These are phyloP conservation scores for Nemophila menziesii DNA, from an alignment of 257 asterid species.

Conservation along the genomic window DNA sequence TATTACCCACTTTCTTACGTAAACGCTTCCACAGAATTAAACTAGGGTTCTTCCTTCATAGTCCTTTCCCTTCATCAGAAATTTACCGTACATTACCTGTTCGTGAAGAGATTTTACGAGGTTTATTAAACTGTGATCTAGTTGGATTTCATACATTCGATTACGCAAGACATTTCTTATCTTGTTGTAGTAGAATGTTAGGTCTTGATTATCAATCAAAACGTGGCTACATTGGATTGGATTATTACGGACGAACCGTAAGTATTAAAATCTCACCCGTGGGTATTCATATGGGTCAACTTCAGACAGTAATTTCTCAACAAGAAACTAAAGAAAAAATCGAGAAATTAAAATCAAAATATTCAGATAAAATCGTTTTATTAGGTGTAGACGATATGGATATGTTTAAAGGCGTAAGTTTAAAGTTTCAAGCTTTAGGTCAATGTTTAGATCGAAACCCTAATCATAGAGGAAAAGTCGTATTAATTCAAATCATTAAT, in stretches of 20 bases:
- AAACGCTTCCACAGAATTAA: constrained; percentile 44
- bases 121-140: constrained; percentile 70
- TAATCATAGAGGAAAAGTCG: constrained; percentile 25
- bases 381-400: constrained; percentile 88
- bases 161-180: constrained; percentile 84
- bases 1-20: constrained; percentile 75
- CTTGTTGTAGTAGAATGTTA: constrained; percentile 89
- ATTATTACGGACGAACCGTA: constrained; percentile 76
- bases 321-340: constrained; percentile 38
- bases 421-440: constrained; percentile 61
- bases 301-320: constrained; percentile 33
- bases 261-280: constrained; percentile 69
- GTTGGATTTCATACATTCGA: constrained; percentile 88
- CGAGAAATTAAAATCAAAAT: constrained; percentile 29
- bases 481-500: constrained; percentile 65
- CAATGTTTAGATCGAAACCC: constrained; percentile 47
- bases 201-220: constrained; percentile 78
- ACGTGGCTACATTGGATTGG: constrained; percentile 78
- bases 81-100: constrained; percentile 75
- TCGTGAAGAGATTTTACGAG: constrained; percentile 73
- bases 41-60: constrained; percentile 75
- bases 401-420: constrained; percentile 71
- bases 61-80: constrained; percentile 74
- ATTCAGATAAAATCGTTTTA: constrained; percentile 43
- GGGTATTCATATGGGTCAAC: constrained; percentile 69